Conservation (phyloP, 108 stramenopile genomes). For the Pseudonitzschia pungens region DNA sequence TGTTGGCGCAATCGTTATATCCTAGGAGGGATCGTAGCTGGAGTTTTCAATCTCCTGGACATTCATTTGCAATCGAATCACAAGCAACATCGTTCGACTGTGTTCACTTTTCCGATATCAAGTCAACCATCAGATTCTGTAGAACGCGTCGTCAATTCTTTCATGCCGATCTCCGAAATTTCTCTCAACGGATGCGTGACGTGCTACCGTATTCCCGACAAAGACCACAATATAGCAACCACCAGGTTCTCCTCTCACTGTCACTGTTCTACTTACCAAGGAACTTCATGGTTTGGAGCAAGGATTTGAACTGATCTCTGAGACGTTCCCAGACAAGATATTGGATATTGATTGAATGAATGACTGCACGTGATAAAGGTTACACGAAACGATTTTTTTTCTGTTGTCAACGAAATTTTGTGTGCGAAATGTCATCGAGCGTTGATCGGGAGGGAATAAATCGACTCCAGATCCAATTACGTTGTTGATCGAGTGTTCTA, state of each 20-base stretch:
- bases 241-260: background rate
- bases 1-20: no score
- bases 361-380: background rate
- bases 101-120: no score
- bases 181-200: background rate
- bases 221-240: background rate
- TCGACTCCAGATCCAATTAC: background rate
- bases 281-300: conserved; percentile 22
- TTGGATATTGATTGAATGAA: background rate
- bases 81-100: no score
- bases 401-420: background rate
- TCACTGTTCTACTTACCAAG: conserved; percentile 5
- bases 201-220: background rate
- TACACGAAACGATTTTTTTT: conserved; percentile 1
- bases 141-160: no score
- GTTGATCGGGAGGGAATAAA: background rate
- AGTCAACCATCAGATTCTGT: no score
- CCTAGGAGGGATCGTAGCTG: no score
- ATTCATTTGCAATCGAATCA: no score
- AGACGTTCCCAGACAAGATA: no score
- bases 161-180: no score
- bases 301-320: background rate
- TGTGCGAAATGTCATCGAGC: background rate
- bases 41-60: no score
- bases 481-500: background rate